Base-by-base conservation (phyloP, 176 grass and related monocot species). In the Aegilops sharonensis region DNA sequence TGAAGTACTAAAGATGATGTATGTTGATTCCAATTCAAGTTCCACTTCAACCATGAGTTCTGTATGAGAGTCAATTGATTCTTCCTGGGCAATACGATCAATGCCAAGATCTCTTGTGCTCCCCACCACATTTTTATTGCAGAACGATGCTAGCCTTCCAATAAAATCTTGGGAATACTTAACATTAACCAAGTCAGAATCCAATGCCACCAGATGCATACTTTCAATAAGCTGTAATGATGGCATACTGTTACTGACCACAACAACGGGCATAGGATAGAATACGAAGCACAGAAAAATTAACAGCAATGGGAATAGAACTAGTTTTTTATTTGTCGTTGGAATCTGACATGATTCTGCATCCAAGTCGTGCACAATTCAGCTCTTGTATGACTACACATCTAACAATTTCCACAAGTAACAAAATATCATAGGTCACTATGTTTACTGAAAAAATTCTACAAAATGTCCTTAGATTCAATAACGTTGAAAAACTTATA, bases 1-100 rank as follows among this genome's bases (percentile, higher is more conserved):
- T 72, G 94, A 97, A 86, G 68, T 29, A 78, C 85, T 94, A 81
- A 90, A 43, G 78, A 89, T 81, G 63, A 94, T 89, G 17, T 90
- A 76, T 82, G 83, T 63, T 63, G 89, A 68, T 62, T 93, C 91
- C 72, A 91, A 81, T 84, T 97, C 75, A 84, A 94, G 83, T 81
- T 85, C 81, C 84, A 80, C 47, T 72, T 90, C 87, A 84, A 90
- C 73, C 25, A 74, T 54, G 50, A 92, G 21, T 86, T 94, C 73
- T 78, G 68, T 23, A 79, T 76, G 62, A 40, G 86, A 39, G 52
- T 63, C 60, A 43, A 66, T 5, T 77, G 32, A 42, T 59, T 64
- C 72, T 73, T 87, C 78, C 47, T 87, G 40, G 48, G 65, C 10
- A 85, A 81, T 85, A 84, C 62, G 23, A 36, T 81, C 57, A 82